Evolutionary conservation across 164 flowering plant genomes (phyloP).

Genomic region (Vitis cinerea): DNA sequence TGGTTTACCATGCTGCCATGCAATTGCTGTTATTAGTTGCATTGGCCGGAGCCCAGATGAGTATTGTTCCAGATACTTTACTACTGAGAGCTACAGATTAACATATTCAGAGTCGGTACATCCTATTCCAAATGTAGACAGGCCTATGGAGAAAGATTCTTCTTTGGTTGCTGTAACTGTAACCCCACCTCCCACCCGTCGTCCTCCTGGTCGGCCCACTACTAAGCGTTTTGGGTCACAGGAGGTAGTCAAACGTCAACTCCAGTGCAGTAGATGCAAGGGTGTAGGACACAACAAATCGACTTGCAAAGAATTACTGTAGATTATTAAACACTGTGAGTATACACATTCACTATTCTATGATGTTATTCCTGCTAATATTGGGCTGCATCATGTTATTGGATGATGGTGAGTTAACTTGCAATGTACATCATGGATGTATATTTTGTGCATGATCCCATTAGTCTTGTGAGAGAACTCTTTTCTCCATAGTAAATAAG

Average conservation of each 20-base stretch:
- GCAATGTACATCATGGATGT: too few relatives aligned
- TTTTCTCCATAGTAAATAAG: too few relatives aligned
- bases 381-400: too few relatives aligned
- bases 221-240: conserved; percentile 36
- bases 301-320: conserved; percentile 48
- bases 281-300: conserved; percentile 68
- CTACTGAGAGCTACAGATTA: conserved; percentile 43
- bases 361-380: too few relatives aligned
- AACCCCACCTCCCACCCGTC: conserved; percentile 60
- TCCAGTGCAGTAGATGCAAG: conserved; percentile 70
- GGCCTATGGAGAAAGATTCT: conserved; percentile 18
- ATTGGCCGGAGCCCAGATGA: conserved; percentile 41
- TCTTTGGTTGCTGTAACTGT: conserved; percentile 39
- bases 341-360: background rate
- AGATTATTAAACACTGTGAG: conserved; percentile 24
- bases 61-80: conserved; percentile 55
- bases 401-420: background rate
- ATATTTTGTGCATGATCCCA: too few relatives aligned
- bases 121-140: conserved; percentile 37
- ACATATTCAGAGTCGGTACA: conserved; percentile 54
- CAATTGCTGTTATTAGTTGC: conserved; percentile 47
- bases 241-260: conserved; percentile 51
- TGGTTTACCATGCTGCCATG: conserved; percentile 71
- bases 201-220: conserved; percentile 63
- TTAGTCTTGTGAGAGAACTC: too few relatives aligned